phyloP scores from a whole-genome alignment of 2,329 filamentous ascomycete species.

The Amauroascus verrucosus region DNA sequence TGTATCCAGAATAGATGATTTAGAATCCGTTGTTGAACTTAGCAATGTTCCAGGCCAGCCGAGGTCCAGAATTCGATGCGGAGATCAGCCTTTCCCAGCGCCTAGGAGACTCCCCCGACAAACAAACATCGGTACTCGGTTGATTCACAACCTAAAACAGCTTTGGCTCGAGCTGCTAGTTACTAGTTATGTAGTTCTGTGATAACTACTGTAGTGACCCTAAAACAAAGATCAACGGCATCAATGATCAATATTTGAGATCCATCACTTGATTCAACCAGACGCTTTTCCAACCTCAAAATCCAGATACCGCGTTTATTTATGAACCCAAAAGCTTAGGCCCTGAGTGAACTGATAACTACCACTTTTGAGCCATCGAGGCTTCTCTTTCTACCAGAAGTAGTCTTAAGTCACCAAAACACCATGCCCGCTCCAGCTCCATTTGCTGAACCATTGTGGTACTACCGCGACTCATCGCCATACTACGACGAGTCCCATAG shows the following conservation, averaged over 20 bases:
- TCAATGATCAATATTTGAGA: background rate
- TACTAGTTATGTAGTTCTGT: too few relatives aligned
- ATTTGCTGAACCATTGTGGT: conserved; percentile 15
- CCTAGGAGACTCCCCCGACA: background rate
- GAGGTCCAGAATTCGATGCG: background rate
- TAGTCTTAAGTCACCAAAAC: background rate
- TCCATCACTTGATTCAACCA: background rate
- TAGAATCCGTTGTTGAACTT: too few relatives aligned
- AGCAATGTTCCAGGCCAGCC: too few relatives aligned
- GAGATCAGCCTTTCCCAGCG: background rate
- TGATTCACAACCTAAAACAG: background rate
- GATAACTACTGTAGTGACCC: too few relatives aligned
- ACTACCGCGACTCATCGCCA: conserved; percentile 27
- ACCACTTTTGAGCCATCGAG: background rate
- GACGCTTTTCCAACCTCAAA: background rate
- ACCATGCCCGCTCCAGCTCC: conserved; percentile 8
- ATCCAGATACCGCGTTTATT: too few relatives aligned
- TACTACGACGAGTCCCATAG: conserved; percentile 56
- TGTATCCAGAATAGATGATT: too few relatives aligned
- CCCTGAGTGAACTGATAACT: too few relatives aligned
- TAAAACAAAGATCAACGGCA: too few relatives aligned
- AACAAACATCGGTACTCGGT: background rate
- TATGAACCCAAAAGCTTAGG: too few relatives aligned
- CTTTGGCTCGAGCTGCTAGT: too few relatives aligned
- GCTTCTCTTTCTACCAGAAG: background rate